Base-by-base conservation (phyloP, 768 basidiomycete species). In the Kwoniella dendrophila region DNA sequence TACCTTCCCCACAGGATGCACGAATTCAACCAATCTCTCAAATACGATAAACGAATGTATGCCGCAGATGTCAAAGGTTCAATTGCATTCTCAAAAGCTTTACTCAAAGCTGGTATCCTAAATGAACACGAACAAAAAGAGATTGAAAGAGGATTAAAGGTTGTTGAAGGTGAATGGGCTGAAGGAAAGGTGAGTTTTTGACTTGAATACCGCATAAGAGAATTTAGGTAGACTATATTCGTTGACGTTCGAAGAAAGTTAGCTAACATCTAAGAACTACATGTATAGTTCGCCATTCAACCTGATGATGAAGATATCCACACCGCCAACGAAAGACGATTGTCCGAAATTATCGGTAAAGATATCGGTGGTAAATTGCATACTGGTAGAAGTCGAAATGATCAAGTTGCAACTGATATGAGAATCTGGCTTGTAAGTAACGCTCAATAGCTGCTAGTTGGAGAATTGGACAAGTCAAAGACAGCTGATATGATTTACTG, bases 371-470 rank as follows among this genome's bases (percentile, higher is more conserved):
- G 96, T 2, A 99, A 98, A 80, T 83, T 99, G 43, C 96, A 99
- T 76, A 99, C 96, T 0, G 96, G 96, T 29, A 86, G 96, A 62
- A 95, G 92, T 52, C 85, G 96, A 56, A 99, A 99, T 79, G 96
- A 99, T 77, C 96, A 99, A 78, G 95, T 97, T 64, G 93, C 95
- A 3, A 99, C 96, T 1, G 96, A 99, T 76, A 90, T 98, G 89
- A 88, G 96, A 30, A 80, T 99, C 12, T 99, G 96, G 96, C 84
- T 99, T 20, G 82, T 79, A 43, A 73, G 74, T 68, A 14, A 18
- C 12, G 16, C 14, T 24, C 38, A 36, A 41, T n/a, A 45, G 44
- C 44, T 20, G 8, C 3, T 50, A 32, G 10, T 26, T 32, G 16
- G n/a, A 18, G 2, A 22, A 56, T 49, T 32, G 4, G 10, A 12